phyloP scores from a whole-genome alignment of 2,329 filamentous ascomycete genomes.

The Gaeumannomyces sp. region DNA sequence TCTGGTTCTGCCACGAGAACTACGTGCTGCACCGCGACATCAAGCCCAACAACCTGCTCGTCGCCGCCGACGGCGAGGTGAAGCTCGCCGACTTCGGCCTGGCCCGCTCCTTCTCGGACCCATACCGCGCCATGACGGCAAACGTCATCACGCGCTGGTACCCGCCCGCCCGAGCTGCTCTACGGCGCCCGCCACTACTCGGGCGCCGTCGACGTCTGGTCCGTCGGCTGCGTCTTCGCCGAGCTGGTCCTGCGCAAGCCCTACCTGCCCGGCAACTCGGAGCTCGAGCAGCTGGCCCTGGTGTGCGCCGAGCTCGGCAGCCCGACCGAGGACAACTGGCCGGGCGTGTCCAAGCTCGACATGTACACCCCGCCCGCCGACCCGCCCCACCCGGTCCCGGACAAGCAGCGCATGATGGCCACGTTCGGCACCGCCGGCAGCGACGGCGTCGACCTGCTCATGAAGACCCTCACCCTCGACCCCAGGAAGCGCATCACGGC shows the following conservation, averaged over 20 bases:
- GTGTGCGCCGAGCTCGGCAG: slow-evolving; percentile 84
- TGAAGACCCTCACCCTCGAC: slow-evolving; percentile 78
- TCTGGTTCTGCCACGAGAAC: slow-evolving; percentile 97
- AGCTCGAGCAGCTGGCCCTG: slow-evolving; percentile 78
- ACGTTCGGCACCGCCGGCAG: slow-evolving; percentile 76
- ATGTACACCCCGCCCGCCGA: slow-evolving; percentile 65
- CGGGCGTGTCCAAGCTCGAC: slow-evolving; percentile 74
- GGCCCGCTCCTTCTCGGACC: slow-evolving; percentile 82
- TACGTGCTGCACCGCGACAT: slow-evolving; percentile 94
- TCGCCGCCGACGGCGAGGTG: slow-evolving; percentile 85
- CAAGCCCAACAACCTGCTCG: slow-evolving; percentile 96
- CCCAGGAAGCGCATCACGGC: slow-evolving; percentile 80
- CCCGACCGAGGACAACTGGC: slow-evolving; percentile 92
- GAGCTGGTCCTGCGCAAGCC: slow-evolving; percentile 80
- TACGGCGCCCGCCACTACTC: slow-evolving; percentile 87
- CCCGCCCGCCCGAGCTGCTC: slow-evolving; percentile 84
- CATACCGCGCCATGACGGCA: slow-evolving; percentile 80
- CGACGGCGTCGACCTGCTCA: slow-evolving; percentile 80
- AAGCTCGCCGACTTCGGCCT: slow-evolving; percentile 98
- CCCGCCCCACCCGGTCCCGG: slow-evolving; percentile 51
- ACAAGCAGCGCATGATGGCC: slow-evolving; percentile 64
- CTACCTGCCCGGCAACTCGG: slow-evolving; percentile 76
- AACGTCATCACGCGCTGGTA: slow-evolving; percentile 98
- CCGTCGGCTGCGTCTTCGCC: slow-evolving; percentile 85
- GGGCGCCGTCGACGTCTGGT: slow-evolving; percentile 91